Conservation (phyloP, 1,284 basidiomycete species). For the Irpex sp. region DNA sequence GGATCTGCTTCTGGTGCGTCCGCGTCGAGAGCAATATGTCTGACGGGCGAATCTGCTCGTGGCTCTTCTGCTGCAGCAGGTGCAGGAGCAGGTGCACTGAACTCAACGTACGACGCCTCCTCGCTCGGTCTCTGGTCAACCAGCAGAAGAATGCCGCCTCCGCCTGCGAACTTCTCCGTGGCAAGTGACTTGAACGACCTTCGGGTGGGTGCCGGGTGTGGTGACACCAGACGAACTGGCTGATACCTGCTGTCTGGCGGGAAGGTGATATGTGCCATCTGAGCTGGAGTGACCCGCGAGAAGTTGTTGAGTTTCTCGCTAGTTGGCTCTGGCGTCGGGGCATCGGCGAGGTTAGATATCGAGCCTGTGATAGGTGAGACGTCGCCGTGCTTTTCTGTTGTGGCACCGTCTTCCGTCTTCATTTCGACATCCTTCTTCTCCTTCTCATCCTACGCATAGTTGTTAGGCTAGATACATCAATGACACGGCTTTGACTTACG, state of each 20-base stretch:
- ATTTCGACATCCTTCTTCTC: conserved; percentile 72
- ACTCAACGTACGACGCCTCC: conserved; percentile 72
- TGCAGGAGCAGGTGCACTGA: conserved; percentile 37
- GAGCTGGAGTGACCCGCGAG: conserved; percentile 89
- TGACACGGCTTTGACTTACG: conserved; percentile 41
- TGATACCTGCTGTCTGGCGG: conserved; percentile 77
- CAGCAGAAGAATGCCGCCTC: conserved; percentile 83
- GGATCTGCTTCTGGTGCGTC: conserved; percentile 72
- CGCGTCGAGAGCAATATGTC: conserved; percentile 64
- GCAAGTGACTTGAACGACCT: conserved; percentile 17
- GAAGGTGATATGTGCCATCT: conserved; percentile 84
- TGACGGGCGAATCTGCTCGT: conserved; percentile 25
- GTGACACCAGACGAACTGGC: conserved; percentile 84
- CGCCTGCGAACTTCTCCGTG: conserved; percentile 61
- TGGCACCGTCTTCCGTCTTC: conserved; percentile 55
- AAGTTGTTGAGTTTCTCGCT: conserved; percentile 85
- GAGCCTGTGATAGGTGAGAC: conserved; percentile 54
- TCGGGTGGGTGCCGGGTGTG: conserved; percentile 30
- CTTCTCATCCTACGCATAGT: conserved; percentile 46
- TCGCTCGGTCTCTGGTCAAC: conserved; percentile 66
- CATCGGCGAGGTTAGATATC: conserved; percentile 44
- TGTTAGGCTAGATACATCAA: background rate
- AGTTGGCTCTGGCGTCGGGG: conserved; percentile 34
- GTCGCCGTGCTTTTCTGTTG: conserved; percentile 44
- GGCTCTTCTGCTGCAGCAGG: conserved; percentile 21